These are phyloP conservation scores for Hymenoscyphus occultus DNA, from an alignment of 2,329 filamentous ascomycete species.

Conservation along the genomic window DNA sequence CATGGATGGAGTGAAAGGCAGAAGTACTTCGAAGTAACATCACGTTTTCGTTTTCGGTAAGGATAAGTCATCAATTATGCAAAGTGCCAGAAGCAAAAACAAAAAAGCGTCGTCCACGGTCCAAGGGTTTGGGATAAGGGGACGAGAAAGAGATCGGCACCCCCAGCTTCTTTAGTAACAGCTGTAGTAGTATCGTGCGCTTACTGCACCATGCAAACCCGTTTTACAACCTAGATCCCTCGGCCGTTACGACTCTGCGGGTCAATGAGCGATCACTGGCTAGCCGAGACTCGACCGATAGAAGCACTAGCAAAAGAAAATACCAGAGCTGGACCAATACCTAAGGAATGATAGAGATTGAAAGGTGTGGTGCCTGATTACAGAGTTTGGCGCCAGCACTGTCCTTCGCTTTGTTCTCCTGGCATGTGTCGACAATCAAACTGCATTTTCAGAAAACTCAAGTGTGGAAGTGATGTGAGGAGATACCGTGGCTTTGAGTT, in stretches of 20 bases:
- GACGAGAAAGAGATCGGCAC: background rate
- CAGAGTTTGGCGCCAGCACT: too few species aligned
- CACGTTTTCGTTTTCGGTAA: background rate
- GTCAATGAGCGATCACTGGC: background rate
- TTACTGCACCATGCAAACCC: background rate
- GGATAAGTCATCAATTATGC: background rate
- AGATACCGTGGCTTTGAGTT: too few species aligned
- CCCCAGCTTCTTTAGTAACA: background rate
- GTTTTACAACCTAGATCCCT: background rate
- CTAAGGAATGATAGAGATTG: too few species aligned
- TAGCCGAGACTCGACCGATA: background rate
- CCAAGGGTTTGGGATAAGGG: background rate
- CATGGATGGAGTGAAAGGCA: background rate
- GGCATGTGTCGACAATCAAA: too few species aligned
- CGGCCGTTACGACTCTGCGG: background rate
- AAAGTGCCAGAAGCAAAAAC: background rate
- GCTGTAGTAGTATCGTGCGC: background rate
- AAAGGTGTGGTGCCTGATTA: too few species aligned
- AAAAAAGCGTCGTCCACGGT: background rate
- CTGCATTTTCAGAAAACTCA: too few species aligned
- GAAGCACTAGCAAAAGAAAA: background rate
- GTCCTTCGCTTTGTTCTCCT: too few species aligned
- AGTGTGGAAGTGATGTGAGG: too few species aligned
- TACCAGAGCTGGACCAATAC: background rate
- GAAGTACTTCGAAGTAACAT: background rate